phyloP scores from a whole-genome alignment of 1,284 basidiomycete genomes.

The Pulveroboletus sp. region DNA sequence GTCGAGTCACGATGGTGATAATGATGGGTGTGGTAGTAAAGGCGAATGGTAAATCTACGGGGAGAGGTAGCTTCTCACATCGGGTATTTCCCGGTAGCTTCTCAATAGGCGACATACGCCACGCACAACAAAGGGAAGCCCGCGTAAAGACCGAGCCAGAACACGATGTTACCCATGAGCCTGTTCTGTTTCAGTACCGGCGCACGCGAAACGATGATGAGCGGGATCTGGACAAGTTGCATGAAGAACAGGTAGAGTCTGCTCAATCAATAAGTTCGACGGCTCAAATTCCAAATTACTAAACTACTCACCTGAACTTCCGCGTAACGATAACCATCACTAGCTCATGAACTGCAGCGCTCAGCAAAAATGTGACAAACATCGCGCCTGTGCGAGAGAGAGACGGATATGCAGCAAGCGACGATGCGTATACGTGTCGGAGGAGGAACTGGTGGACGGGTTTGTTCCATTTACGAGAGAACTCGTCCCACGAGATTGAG shows the following conservation, averaged over 20 bases:
- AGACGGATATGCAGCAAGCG: conserved; percentile 71
- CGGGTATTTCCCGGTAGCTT: conserved; percentile 70
- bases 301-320: conserved; percentile 67
- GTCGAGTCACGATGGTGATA: neutral
- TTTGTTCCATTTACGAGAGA: conserved; percentile 95
- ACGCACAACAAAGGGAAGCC: conserved; percentile 95
- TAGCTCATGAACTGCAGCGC: conserved; percentile 88
- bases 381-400: conserved; percentile 80
- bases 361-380: conserved; percentile 89
- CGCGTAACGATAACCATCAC: conserved; percentile 96
- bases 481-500: conserved; percentile 94
- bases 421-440: conserved; percentile 91
- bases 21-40: neutral
- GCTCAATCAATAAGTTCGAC: neutral
- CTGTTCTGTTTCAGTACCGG: conserved; percentile 79
- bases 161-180: conserved; percentile 80
- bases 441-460: conserved; percentile 91
- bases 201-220: conserved; percentile 82
- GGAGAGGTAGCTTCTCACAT: neutral
- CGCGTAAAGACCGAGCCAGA: conserved; percentile 89
- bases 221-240: conserved; percentile 88
- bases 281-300: neutral
- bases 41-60: conserved; percentile 11
- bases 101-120: conserved; percentile 72
- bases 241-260: conserved; percentile 78